These are phyloP conservation scores for Thalassiosira hispida DNA, from an alignment of 352 stramenopile species.

Conservation along the genomic window DNA sequence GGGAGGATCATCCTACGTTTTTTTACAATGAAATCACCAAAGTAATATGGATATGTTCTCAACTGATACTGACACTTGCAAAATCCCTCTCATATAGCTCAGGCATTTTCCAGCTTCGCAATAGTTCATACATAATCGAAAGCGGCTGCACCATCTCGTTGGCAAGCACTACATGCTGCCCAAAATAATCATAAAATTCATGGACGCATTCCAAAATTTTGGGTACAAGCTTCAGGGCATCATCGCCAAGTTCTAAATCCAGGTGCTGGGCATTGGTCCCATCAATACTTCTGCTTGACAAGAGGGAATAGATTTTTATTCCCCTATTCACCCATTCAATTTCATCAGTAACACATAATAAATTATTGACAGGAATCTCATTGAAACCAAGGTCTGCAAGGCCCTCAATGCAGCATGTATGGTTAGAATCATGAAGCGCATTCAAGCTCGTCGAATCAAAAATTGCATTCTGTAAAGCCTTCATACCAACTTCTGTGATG, in stretches of 20 bases:
- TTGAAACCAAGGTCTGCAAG: neutral
- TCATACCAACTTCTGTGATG: neutral
- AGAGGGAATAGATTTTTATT: constrained; percentile 1
- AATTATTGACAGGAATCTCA: neutral
- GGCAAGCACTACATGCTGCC: neutral
- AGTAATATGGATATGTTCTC: no score
- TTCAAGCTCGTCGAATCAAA: constrained; percentile 9
- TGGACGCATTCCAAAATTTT: neutral
- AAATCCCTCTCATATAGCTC: neutral
- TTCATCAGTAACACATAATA: no score
- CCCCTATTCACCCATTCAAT: neutral
- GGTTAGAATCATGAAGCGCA: constrained; percentile 8
- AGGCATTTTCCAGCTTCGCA: constrained; percentile 6
- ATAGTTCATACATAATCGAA: constrained; percentile 2
- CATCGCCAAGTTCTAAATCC: neutral
- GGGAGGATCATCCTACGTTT: no score
- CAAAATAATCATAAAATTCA: neutral
- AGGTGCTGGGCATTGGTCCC: neutral
- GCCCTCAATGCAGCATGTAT: neutral
- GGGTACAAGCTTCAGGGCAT: neutral
- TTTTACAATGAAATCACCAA: no score
- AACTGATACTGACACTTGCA: no score
- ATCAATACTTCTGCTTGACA: neutral
- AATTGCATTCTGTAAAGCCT: neutral
- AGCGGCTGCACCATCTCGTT: neutral